These are phyloP conservation scores for Fraxinus platypoda DNA, from an alignment of 305 asterid species.

Conservation along the genomic window DNA sequence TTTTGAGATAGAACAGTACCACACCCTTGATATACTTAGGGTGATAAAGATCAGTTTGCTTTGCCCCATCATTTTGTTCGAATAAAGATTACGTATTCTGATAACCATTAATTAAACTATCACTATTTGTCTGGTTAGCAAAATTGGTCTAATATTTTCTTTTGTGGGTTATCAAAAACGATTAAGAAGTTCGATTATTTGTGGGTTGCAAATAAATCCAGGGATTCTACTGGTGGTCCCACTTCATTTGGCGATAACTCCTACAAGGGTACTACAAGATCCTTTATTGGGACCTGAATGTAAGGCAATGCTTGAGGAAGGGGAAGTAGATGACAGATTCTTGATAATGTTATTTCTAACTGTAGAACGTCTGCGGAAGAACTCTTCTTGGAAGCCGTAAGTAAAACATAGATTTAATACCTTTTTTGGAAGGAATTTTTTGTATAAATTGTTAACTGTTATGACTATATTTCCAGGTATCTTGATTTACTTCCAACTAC, in stretches of 20 bases:
- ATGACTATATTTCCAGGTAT: conserved; percentile 47
- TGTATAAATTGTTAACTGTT: background rate
- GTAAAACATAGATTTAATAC: conserved; percentile 23
- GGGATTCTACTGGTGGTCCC: conserved; percentile 76
- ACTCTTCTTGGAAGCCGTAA: conserved; percentile 92
- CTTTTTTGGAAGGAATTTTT: background rate
- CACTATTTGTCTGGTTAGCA: background rate
- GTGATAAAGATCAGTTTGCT: background rate
- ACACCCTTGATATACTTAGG: background rate
- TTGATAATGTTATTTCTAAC: conserved; percentile 74
- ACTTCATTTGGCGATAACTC: conserved; percentile 78
- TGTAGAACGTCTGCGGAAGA: conserved; percentile 71
- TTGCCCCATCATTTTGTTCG: background rate
- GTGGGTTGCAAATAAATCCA: conserved; percentile 26
- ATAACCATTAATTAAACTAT: background rate
- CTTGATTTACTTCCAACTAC: conserved; percentile 85
- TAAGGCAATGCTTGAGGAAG: conserved; percentile 67
- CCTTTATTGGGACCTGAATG: conserved; percentile 80
- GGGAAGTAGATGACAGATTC: conserved; percentile 78
- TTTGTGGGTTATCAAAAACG: background rate
- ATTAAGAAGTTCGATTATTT: conserved; percentile 4
- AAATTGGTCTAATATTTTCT: background rate
- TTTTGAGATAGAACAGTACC: background rate
- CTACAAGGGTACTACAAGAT: conserved; percentile 87
- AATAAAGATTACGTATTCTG: background rate